Evolutionary conservation across 495 filamentous ascomycete genomes (phyloP).

Genomic region (Halenospora varia): DNA sequence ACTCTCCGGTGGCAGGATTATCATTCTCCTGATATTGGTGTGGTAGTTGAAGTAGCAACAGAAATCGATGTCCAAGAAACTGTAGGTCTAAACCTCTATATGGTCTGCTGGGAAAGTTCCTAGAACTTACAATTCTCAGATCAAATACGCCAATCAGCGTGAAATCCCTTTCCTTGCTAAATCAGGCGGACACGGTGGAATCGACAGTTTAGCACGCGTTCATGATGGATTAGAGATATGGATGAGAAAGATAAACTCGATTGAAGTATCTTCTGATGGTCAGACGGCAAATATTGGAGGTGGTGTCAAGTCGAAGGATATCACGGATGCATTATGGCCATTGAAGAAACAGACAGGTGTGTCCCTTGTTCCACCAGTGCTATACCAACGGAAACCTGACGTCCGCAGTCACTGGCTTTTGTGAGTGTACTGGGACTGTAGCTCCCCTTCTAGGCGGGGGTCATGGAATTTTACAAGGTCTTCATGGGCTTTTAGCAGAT

Average conservation of each 20-base stretch:
- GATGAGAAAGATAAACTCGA: conserved; percentile 36
- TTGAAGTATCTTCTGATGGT: conserved; percentile 37
- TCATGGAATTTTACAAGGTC: conserved; percentile 55
- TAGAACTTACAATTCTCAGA: conserved; percentile 25
- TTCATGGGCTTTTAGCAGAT: conserved; percentile 57
- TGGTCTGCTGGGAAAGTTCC: background rate
- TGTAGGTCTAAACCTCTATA: conserved; percentile 29
- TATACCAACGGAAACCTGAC: conserved; percentile 8
- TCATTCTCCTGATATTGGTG: conserved; percentile 36
- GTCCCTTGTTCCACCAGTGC: background rate
- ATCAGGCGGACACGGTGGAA: conserved; percentile 43
- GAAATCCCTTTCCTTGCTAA: conserved; percentile 46
- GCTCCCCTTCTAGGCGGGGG: conserved; percentile 59
- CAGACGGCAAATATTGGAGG: conserved; percentile 48
- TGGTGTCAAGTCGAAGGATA: conserved; percentile 34
- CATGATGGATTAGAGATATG: conserved; percentile 45
- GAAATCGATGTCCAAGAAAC: conserved; percentile 48
- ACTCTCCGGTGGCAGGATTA: conserved; percentile 41
- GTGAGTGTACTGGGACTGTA: conserved; percentile 51
- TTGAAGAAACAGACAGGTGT: conserved; percentile 35
- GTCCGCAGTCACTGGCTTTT: conserved; percentile 45
- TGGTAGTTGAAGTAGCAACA: conserved; percentile 44
- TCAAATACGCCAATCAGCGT: conserved; percentile 41
- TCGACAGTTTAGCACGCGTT: conserved; percentile 39
- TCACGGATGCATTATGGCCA: conserved; percentile 34